Evolutionary conservation across 139 green algal genomes (phyloP), one percentile per base, ranked within the genome.

Genomic region (Zygnema circumcarinatum): DNA sequence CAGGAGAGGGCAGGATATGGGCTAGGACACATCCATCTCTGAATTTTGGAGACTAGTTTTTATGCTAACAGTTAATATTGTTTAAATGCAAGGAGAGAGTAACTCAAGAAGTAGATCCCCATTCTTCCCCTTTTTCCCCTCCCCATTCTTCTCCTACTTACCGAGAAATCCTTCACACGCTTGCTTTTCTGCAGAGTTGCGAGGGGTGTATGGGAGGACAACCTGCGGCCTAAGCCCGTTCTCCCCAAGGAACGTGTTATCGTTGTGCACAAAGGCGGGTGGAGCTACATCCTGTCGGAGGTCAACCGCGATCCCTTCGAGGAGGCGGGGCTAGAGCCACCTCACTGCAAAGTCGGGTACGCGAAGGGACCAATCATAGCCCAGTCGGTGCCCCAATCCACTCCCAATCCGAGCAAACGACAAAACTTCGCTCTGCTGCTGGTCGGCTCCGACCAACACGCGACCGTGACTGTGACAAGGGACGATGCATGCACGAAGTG

Each of bases 351-450:
- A 29, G 36, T 83, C 31, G 76, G 76, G 21, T 29, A 41, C n/a
- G 76, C 39, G 2, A n/a, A 21, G 76, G 76, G 76, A 52, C 76
- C 35, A 0, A 31, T 83, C 31, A 21, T 83, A 31, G 76, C 76
- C 31, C 76, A 83, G 76, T 47, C 76, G 35, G 76, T 83, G 76
- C 76, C 76, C n/a, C 76, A 75, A 52, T 11, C 76, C 32, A 38
- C 76, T 47, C 54, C 54, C 25, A 29, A 72, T 29, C 29, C 29
- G 25, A 29, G 25, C 25, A 33, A 25, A 29, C 25, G 29, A 29
- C 54, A 72, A 29, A 72, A 72, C 54, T 72, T 72, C 54, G 25
- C 29, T 29, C 29, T 72, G 25, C 54, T 72, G 54, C n/a, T n/a
- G n/a, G n/a, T n/a, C n/a, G n/a, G n/a, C n/a, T n/a, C n/a, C n/a